Evolutionary conservation across 1,284 basidiomycete species (phyloP).

Genomic region (Meira miltonrushii): DNA sequence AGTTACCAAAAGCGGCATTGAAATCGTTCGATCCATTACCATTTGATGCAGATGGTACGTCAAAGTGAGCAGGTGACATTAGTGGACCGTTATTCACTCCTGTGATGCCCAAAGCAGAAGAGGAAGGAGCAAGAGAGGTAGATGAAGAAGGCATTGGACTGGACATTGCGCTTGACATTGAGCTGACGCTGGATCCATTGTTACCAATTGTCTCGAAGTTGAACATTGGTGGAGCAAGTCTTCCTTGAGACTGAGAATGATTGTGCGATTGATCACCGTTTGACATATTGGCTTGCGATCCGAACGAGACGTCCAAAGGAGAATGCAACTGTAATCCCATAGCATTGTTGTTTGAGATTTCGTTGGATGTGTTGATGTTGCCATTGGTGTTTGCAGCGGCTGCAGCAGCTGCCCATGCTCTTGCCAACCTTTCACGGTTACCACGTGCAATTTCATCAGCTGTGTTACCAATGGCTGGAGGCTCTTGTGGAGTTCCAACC

Average conservation of each 20-base stretch:
- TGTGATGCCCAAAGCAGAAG: slow-evolving; percentile 9
- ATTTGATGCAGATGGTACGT: neutral
- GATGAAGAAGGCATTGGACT: neutral
- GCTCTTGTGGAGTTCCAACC: slow-evolving; percentile 22
- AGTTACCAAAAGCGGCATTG: neutral
- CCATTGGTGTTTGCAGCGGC: too few species aligned
- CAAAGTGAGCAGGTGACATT: slow-evolving; percentile 7
- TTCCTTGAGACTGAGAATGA: neutral
- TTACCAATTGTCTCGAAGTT: neutral
- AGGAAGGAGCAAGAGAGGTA: neutral
- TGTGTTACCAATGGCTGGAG: slow-evolving; percentile 32
- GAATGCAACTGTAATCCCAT: neutral
- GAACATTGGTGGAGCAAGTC: neutral
- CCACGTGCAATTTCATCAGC: slow-evolving; percentile 23
- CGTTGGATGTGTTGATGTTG: too few species aligned
- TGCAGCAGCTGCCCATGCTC: slow-evolving; percentile 28
- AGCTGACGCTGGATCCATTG: neutral
- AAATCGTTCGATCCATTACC: neutral
- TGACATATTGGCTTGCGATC: neutral
- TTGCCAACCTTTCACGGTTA: slow-evolving; percentile 39
- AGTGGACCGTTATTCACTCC: slow-evolving; percentile 6
- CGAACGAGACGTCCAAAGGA: neutral
- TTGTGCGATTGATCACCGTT: too few species aligned
- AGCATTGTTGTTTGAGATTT: neutral
- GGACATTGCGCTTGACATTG: neutral